phyloP scores from a whole-genome alignment of 192 early-diverging fungal species.

The Backusella macrospora region DNA sequence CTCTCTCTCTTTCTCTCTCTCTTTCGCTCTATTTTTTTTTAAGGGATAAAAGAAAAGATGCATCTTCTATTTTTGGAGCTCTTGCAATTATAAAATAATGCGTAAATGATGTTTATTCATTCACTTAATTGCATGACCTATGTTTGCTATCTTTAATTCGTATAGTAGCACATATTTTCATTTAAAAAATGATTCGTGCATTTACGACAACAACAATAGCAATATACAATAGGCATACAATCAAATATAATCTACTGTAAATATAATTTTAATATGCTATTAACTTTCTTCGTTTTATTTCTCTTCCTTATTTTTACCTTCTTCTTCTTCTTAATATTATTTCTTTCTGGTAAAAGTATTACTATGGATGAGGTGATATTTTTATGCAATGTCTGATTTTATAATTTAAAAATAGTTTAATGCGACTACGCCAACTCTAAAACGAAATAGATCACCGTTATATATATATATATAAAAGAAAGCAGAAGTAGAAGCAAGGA shows the following conservation, averaged over 20 bases:
- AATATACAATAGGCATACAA: too few relatives aligned
- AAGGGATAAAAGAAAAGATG: neutral
- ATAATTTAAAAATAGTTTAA: neutral
- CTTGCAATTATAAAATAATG: neutral
- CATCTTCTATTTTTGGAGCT: constrained; percentile 11
- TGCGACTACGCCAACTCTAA: neutral
- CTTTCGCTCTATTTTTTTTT: neutral
- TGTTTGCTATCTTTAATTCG: too few relatives aligned
- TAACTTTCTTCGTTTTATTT: too few relatives aligned
- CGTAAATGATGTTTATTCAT: neutral
- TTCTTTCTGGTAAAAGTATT: too few relatives aligned
- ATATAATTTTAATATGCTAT: too few relatives aligned
- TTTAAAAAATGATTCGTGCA: neutral
- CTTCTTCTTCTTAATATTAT: too few relatives aligned
- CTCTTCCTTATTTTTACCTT: too few relatives aligned
- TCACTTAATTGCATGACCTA: neutral
- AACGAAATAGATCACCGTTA: neutral
- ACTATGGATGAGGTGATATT: too few relatives aligned
- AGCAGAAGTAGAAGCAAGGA: neutral
- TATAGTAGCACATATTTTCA: neutral
- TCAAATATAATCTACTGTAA: too few relatives aligned
- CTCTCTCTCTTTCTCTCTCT: neutral
- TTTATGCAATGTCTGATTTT: neutral
- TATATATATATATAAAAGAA: neutral
- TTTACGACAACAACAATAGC: too few relatives aligned